Conservation (phyloP, 345 rosid species). For the Brassica cretica region DNA sequence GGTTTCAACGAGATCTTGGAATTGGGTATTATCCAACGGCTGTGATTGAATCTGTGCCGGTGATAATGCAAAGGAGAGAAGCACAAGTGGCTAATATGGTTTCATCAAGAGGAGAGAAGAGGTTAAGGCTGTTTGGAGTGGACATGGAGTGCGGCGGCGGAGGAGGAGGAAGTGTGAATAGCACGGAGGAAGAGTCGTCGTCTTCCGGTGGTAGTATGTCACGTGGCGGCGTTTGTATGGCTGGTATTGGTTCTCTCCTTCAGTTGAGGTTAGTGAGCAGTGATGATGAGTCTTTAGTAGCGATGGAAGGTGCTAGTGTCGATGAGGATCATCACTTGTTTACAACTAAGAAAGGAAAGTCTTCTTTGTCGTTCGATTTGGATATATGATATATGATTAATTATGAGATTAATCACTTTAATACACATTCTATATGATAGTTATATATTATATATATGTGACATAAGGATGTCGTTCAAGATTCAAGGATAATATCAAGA, state of each 20-base stretch:
- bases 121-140: slow-evolving; percentile 68
- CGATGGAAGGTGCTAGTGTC: slow-evolving; percentile 28
- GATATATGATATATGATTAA: slow-evolving; percentile 36
- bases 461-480: slow-evolving; percentile 27
- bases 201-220: slow-evolving; percentile 37
- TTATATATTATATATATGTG: slow-evolving; percentile 24
- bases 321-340: slow-evolving; percentile 34
- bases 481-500: slow-evolving; percentile 25
- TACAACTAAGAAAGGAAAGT: slow-evolving; percentile 56
- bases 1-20: slow-evolving; percentile 42
- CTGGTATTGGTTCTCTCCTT: slow-evolving; percentile 35
- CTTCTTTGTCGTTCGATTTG: slow-evolving; percentile 63
- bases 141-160: slow-evolving; percentile 75
- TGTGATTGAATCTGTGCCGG: slow-evolving; percentile 42
- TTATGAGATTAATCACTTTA: not conserved
- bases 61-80: slow-evolving; percentile 32
- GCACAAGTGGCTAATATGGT: slow-evolving; percentile 26
- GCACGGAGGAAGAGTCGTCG: slow-evolving; percentile 35
- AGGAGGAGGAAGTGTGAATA: slow-evolving; percentile 30
- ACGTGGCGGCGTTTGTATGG: slow-evolving; percentile 31
- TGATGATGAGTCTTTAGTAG: slow-evolving; percentile 38
- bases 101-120: slow-evolving; percentile 41
- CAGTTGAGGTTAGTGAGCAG: slow-evolving; percentile 39
- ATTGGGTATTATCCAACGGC: slow-evolving; percentile 41
- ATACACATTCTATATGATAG: slow-evolving; percentile 25